phyloP scores from a whole-genome alignment of 805 yeast species.

The Schizosaccharomyces cryophilus region DNA sequence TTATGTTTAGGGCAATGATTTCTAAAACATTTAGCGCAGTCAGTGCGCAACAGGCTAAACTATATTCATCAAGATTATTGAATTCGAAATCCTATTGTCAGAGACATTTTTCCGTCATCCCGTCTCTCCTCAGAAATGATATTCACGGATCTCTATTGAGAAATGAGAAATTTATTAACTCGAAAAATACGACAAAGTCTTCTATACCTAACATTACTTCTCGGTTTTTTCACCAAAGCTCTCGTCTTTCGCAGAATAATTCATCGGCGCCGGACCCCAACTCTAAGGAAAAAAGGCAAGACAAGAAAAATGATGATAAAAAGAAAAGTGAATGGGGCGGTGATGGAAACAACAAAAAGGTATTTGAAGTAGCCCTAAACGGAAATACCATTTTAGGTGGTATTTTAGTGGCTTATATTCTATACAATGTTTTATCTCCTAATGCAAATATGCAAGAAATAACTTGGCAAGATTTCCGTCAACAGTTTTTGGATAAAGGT shows the following conservation, averaged over 20 bases:
- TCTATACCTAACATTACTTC: neutral
- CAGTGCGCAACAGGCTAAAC: no score
- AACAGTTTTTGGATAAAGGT: conserved; percentile 49
- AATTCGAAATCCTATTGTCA: no score
- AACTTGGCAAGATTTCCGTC: conserved; percentile 79
- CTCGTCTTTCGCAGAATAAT: neutral
- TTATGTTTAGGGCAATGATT: neutral
- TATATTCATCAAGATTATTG: no score
- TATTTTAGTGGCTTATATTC: neutral
- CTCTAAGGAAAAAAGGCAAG: neutral
- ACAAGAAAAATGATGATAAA: neutral
- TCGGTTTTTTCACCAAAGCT: neutral
- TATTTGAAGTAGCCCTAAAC: neutral
- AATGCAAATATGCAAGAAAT: conserved; percentile 12
- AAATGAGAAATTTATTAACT: no score
- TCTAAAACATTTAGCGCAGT: neutral
- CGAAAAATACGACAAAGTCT: no score
- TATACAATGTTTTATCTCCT: neutral
- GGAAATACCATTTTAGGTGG: neutral
- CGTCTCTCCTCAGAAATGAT: no score
- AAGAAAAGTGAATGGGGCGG: neutral
- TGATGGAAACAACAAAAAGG: neutral
- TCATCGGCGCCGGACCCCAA: neutral
- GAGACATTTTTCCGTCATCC: no score
- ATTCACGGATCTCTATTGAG: no score